Conservation (phyloP, 2,329 filamentous ascomycete species). For the Aspergillus oerlinghausenensis region DNA sequence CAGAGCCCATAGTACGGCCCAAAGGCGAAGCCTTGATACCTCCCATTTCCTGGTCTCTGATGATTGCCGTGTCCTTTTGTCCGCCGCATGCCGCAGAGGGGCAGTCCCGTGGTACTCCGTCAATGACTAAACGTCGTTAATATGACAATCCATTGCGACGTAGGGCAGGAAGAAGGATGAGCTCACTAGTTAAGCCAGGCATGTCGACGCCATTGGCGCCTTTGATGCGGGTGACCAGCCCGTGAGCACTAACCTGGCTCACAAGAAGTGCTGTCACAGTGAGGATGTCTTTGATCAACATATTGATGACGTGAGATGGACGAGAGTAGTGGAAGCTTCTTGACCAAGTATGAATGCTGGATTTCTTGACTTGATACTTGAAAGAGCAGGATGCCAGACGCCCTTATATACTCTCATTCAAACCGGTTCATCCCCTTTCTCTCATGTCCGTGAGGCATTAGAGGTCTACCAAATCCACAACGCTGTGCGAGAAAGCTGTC, state of each 20-base stretch:
- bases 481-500: neutral
- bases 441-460: neutral
- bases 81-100: constrained; percentile 57
- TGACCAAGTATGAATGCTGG: neutral
- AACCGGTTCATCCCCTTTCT: neutral
- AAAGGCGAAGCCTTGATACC: constrained; percentile 54
- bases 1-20: constrained; percentile 59
- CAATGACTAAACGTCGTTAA: constrained; percentile 44
- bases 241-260: constrained; percentile 51
- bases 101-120: constrained; percentile 66
- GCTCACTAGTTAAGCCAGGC: constrained; percentile 55
- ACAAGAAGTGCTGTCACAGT: constrained; percentile 1
- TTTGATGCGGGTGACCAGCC: constrained; percentile 52
- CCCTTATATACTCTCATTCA: neutral
- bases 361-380: neutral
- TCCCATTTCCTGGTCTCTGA: constrained; percentile 56
- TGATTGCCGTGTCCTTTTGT: constrained; percentile 68
- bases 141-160: neutral
- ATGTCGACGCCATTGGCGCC: constrained; percentile 61
- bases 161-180: neutral
- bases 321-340: neutral
- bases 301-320: neutral
- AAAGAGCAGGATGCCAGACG: neutral
- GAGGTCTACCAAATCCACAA: neutral
- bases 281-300: neutral